phyloP scores from a whole-genome alignment of 225 moss, liverwort and hornwort genomes.

The Climacium dendroides region DNA sequence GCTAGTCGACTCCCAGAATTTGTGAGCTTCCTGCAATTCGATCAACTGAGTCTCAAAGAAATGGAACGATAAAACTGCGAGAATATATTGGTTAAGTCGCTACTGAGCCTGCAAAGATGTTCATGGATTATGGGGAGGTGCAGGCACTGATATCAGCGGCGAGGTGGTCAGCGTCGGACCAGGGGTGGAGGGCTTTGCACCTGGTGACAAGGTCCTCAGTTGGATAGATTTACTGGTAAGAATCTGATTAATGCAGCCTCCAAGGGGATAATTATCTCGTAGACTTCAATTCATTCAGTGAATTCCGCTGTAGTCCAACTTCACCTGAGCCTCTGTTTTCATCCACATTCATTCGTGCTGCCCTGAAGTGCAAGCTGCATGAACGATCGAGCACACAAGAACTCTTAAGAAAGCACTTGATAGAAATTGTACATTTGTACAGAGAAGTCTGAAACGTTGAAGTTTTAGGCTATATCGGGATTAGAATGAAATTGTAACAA shows the following conservation, averaged over 20 bases:
- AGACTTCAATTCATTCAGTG: no score
- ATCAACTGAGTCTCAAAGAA: neutral
- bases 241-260: neutral
- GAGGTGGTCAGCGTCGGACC: constrained; percentile 63
- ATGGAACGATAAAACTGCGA: neutral
- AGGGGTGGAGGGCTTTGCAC: constrained; percentile 33
- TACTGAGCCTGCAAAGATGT: neutral
- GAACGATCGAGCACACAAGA: neutral
- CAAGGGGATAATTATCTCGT: neutral
- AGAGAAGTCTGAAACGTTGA: neutral
- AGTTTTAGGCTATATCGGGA: neutral
- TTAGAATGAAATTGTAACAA: neutral
- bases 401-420: neutral
- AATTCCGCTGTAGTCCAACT: neutral
- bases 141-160: constrained; percentile 71
- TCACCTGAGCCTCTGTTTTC: neutral
- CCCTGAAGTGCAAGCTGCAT: neutral
- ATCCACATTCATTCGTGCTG: neutral
- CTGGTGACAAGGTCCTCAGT: constrained; percentile 61
- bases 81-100: neutral
- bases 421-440: no score
- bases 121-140: neutral
- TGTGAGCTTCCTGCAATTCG: neutral
- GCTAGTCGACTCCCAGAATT: no score
- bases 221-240: constrained; percentile 45